These are phyloP conservation scores for Zostera marina DNA, from an alignment of 116 monocot species.

Conservation along the genomic window DNA sequence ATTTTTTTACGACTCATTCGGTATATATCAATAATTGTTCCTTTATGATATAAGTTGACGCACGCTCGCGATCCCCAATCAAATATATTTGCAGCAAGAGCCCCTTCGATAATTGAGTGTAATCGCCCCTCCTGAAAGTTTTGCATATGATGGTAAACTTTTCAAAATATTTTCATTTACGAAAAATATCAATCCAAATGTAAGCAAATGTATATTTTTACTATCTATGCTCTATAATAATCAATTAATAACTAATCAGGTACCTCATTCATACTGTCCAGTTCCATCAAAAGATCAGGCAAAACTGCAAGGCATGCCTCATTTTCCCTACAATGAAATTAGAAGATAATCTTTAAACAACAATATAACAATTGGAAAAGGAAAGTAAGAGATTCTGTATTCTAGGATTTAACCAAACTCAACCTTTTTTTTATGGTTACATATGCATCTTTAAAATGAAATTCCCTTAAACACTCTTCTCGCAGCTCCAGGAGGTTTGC, in stretches of 20 bases:
- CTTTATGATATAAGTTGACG: constrained; percentile 88
- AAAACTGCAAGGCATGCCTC: constrained; percentile 97
- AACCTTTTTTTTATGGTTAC: constrained; percentile 90
- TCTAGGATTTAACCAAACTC: background rate
- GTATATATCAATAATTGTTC: constrained; percentile 97
- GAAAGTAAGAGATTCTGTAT: background rate
- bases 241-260: background rate
- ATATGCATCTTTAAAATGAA: constrained; percentile 88
- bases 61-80: constrained; percentile 99
- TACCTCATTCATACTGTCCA: constrained; percentile 93
- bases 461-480: constrained; percentile 98
- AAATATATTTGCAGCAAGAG: constrained; percentile 96
- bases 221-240: background rate
- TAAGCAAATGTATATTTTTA: background rate
- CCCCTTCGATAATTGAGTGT: constrained; percentile 89
- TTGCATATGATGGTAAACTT: background rate
- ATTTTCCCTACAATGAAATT: constrained; percentile 56
- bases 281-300: constrained; percentile 82
- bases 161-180: background rate
- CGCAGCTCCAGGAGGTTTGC: constrained; percentile 94
- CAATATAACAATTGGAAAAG: background rate
- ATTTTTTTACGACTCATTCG: constrained; percentile 98
- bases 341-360: background rate
- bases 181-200: background rate
- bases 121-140: constrained; percentile 56